These are phyloP conservation scores for Xerocomellus intermedius DNA, from an alignment of 768 basidiomycete species.

Conservation along the genomic window DNA sequence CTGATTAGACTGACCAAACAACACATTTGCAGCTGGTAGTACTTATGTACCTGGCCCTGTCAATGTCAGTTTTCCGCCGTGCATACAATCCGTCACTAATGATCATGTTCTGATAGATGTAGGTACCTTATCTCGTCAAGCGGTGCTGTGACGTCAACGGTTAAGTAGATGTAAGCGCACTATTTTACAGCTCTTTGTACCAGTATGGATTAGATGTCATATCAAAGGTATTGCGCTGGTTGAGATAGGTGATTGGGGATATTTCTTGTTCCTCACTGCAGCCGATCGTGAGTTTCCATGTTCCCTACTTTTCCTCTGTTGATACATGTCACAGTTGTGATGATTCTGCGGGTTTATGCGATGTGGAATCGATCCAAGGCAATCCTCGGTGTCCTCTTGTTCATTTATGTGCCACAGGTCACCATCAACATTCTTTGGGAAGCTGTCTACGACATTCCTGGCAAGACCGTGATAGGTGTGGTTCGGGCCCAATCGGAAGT, in stretches of 20 bases:
- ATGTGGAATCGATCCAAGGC: conserved; percentile 13
- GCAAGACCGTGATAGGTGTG: conserved; percentile 1
- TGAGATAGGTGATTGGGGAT: background rate
- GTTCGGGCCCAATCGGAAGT: background rate
- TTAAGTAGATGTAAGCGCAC: conserved; percentile 10
- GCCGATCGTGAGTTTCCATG: conserved; percentile 5
- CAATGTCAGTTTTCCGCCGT: background rate
- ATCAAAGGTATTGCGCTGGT: background rate
- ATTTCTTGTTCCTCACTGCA: background rate
- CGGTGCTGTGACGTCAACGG: background rate
- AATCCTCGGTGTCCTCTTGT: conserved; percentile 5
- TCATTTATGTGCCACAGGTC: background rate
- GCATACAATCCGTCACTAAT: background rate
- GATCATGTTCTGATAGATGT: conserved; percentile 2
- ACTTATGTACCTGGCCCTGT: conserved; percentile 4
- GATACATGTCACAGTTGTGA: conserved; percentile 10
- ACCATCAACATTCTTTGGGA: background rate
- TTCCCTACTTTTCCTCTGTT: background rate
- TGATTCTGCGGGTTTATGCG: conserved; percentile 17
- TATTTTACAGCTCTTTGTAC: background rate
- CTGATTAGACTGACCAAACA: background rate
- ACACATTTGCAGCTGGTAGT: background rate
- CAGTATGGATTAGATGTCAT: background rate
- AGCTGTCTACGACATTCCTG: background rate
- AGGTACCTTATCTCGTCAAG: background rate